Percentiles rank a stretch among this genome's conserved stretches.
phyloP scores from a whole-genome alignment of 2,329 filamentous ascomycete species.

The Talaromyces marneffei region DNA sequence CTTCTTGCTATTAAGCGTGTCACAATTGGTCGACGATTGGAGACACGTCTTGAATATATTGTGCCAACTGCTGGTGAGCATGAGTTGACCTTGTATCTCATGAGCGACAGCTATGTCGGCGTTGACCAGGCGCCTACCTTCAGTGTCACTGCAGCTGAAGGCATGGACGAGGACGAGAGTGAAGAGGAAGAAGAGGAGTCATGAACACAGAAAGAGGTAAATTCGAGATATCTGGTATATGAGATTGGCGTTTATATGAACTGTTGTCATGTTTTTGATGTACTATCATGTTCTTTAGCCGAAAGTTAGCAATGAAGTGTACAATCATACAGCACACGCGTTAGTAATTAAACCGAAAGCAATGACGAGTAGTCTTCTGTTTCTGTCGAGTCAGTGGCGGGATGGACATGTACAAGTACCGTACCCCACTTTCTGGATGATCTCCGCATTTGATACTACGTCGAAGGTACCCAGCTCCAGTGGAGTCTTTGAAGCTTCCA shows the following conservation, averaged over 20 bases:
- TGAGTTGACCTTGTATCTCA: constrained; percentile 83
- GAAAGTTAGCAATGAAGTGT: background rate
- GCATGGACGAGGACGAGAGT: constrained; percentile 89
- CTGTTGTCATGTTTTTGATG: background rate
- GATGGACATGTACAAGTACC: too few species aligned
- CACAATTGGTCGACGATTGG: constrained; percentile 72
- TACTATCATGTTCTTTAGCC: background rate
- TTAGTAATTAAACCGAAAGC: background rate
- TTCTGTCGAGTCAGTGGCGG: too few species aligned
- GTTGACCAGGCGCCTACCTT: constrained; percentile 95
- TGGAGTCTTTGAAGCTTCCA: background rate
- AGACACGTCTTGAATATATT: constrained; percentile 78
- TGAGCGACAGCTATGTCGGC: constrained; percentile 95
- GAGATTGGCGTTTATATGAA: constrained; percentile 10
- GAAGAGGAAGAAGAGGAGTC: constrained; percentile 69
- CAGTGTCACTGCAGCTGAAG: constrained; percentile 76
- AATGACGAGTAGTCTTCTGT: too few species aligned
- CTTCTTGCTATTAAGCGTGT: constrained; percentile 91
- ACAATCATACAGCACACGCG: background rate
- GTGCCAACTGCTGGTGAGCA: constrained; percentile 81
- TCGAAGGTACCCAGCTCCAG: background rate
- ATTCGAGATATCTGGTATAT: constrained; percentile 14
- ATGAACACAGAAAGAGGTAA: constrained; percentile 11
- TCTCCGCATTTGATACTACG: background rate
- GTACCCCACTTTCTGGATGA: background rate